Evolutionary conservation across 768 basidiomycete species (phyloP), one percentile per base, ranked within the genome.

Genomic region (Termitomyces sp.): DNA sequence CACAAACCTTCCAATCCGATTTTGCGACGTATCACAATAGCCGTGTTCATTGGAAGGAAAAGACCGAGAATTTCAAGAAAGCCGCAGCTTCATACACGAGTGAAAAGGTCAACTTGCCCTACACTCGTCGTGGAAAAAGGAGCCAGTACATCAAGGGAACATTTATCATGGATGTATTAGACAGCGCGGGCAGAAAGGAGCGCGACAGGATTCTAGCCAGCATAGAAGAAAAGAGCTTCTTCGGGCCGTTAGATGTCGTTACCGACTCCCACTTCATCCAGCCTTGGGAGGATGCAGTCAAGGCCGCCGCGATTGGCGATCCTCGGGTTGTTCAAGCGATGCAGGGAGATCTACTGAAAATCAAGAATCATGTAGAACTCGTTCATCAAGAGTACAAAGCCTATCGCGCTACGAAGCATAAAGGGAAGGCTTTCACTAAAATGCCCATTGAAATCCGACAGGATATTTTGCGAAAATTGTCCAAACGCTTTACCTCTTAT

Each of bases 381-480:
- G 60, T 77, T 44, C 69, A 67, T 34, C 49, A 45, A 12, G 58
- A 66, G 19, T 69, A 76, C 51, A 52, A 58, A 35, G 11, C 29
- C 37, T 27, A 34, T 51, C 41, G 58, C 9, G 38, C 53, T 9
- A 57, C n/a, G n/a, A n/a, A n/a, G n/a, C n/a, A 59, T 3, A 53
- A 63, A 2, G 61, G 50, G 42, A 53, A 64, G 43, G n/a, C 41
- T 8, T 82, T 82, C 62, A 76, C 77, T 2, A 58, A 59, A 0
- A 64, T 67, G 6, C 63, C 68, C 1, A 83, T 84, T 49, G 75
- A 79, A 60, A 47, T 48, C 10, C 73, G 82, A 7, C 83, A 84
- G 59, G 80, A 85, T 57, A 62, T 68, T 11, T 64, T 82, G 5
- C 76, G 82, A 17, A 46, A 57, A 4, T 61, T 80, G 29, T 82